A percentile compares a stretch with the other conserved stretches of the same genome.
Evolutionary conservation across 176 grass and related monocot genomes (phyloP).

Genomic region (Carex parvula): DNA sequence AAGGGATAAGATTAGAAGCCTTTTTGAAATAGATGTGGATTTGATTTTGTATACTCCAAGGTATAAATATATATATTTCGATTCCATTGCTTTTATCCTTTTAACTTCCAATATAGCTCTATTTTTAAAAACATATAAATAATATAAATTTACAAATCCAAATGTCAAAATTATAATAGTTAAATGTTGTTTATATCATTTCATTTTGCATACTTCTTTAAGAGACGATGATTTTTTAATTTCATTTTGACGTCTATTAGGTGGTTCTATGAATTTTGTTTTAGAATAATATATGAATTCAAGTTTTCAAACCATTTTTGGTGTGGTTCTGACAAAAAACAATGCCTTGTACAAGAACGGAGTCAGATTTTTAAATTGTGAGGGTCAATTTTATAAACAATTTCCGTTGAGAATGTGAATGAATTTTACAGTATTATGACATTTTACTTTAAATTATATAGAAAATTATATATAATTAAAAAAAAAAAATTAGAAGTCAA

Average conservation of each 20-base stretch:
- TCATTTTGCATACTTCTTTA: background rate
- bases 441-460: too few species aligned
- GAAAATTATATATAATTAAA: too few species aligned
- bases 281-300: too few species aligned
- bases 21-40: conserved; percentile 18
- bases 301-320: too few species aligned
- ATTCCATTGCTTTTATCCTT: background rate
- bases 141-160: background rate
- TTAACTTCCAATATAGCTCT: background rate
- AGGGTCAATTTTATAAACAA: too few species aligned
- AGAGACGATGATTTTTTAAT: background rate
- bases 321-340: too few species aligned
- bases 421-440: too few species aligned
- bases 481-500: too few species aligned
- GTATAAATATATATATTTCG: background rate
- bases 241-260: background rate
- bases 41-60: conserved; percentile 16
- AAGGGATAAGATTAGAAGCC: conserved; percentile 22
- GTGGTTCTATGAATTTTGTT: background rate
- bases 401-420: too few species aligned
- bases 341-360: too few species aligned
- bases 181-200: background rate
- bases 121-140: background rate
- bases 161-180: background rate
- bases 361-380: too few species aligned